Evolutionary conservation across 805 yeast species (phyloP).

Genomic region (Zygosaccharomyces rouxii): DNA sequence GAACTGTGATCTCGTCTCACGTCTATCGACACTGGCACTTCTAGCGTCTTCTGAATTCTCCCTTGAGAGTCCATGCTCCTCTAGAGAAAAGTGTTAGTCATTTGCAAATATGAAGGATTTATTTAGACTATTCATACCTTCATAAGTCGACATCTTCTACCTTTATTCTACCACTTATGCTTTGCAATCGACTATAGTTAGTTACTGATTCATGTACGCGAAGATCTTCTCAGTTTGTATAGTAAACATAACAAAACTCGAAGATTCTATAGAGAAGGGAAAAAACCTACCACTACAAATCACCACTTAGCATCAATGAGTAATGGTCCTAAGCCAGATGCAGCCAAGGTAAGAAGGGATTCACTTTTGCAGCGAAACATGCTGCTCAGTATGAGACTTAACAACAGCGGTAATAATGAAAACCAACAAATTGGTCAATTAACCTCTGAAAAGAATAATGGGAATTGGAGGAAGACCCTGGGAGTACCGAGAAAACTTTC

Average conservation of each 20-base stretch:
- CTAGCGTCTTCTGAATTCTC: conserved; percentile 5
- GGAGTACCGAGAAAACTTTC: conserved; percentile 1
- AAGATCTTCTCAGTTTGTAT: background rate
- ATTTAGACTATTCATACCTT: conserved; percentile 26
- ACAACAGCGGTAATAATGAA: conserved; percentile 10
- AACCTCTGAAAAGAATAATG: conserved; percentile 3
- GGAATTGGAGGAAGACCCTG: conserved; percentile 2
- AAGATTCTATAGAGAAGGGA: background rate
- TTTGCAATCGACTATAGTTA: background rate
- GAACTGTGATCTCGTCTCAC: conserved; percentile 23
- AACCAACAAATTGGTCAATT: conserved; percentile 3
- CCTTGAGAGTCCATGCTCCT: conserved; percentile 27
- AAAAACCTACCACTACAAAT: background rate
- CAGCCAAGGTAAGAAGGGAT: conserved; percentile 17
- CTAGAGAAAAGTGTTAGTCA: conserved; percentile 15
- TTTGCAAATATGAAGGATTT: background rate
- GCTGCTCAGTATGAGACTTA: conserved; percentile 24
- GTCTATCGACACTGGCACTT: conserved; percentile 14
- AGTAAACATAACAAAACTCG: conserved; percentile 1
- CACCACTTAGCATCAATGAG: background rate
- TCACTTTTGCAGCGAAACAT: conserved; percentile 26
- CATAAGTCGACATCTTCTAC: conserved; percentile 32
- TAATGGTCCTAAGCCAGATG: conserved; percentile 5
- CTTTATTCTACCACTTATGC: background rate
- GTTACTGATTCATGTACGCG: background rate